Percentiles rank a stretch among this genome's conserved stretches.
phyloP scores from a whole-genome alignment of 106 monocot species.

The Platanthera guangdongensis region DNA sequence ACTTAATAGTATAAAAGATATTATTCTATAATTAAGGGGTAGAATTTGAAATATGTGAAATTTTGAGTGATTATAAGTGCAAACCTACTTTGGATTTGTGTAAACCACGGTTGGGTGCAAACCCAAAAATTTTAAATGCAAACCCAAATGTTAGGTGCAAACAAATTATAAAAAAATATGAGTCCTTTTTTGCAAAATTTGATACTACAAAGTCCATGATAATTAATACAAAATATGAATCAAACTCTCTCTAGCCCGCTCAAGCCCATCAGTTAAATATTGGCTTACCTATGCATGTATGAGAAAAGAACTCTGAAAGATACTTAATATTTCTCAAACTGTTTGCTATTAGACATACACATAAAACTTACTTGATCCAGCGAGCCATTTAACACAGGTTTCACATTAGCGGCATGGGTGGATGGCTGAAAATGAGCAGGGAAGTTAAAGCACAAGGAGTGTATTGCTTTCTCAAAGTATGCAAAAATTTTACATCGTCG shows the following conservation, averaged over 20 bases:
- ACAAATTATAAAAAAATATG: no score
- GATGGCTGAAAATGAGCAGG: conserved; percentile 43
- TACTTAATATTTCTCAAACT: not conserved
- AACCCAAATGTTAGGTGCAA: no score
- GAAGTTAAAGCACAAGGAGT: not conserved
- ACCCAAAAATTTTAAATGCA: no score
- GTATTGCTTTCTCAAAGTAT: not conserved
- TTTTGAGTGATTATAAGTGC: no score
- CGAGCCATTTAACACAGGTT: conserved; percentile 79
- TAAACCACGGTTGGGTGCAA: no score
- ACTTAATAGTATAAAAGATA: no score
- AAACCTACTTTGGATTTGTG: no score
- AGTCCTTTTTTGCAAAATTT: no score
- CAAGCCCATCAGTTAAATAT: conserved; percentile 94
- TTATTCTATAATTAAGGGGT: no score
- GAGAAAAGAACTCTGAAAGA: conserved; percentile 11
- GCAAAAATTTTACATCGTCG: not conserved
- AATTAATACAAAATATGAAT: conserved; percentile 1
- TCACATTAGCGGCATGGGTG: conserved; percentile 74
- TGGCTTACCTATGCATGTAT: conserved; percentile 57
- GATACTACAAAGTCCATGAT: no score
- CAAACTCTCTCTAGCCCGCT: conserved; percentile 81
- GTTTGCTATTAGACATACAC: not conserved
- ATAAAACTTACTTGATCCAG: conserved; percentile 91
- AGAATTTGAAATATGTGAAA: no score